These are phyloP conservation scores for thale cress (Arabidopsis thaliana) DNA, from an alignment of 345 rosid species.

Conservation along the genomic window TAIR10.1 NC_003076.8:15191001-15191500, in stretches of 20 bases:
- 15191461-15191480: neutral
- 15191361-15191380: conserved; percentile 28
- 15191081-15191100: conserved; percentile 2
- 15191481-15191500: conserved; percentile 26
- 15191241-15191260: neutral
- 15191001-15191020: conserved; percentile 68
- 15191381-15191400: conserved; percentile 1
- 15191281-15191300: conserved; percentile 70
- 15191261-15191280: conserved; percentile 54
- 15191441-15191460: neutral
- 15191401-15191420: neutral
- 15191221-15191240: neutral
- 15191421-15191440: neutral
- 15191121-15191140: conserved; percentile 74
- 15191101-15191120: conserved; percentile 74
- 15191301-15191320: conserved; percentile 63
- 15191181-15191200: conserved; percentile 54
- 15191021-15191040: conserved; percentile 44
- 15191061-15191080: neutral
- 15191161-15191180: conserved; percentile 63
- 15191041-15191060: neutral
- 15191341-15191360: conserved; percentile 53
- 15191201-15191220: neutral
- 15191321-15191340: conserved; percentile 55
- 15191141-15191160: conserved; percentile 58